Evolutionary conservation across 257 asterid species (phyloP), one percentile per base, ranked within the genome.

Genomic region (Phtheirospermum japonicum): DNA sequence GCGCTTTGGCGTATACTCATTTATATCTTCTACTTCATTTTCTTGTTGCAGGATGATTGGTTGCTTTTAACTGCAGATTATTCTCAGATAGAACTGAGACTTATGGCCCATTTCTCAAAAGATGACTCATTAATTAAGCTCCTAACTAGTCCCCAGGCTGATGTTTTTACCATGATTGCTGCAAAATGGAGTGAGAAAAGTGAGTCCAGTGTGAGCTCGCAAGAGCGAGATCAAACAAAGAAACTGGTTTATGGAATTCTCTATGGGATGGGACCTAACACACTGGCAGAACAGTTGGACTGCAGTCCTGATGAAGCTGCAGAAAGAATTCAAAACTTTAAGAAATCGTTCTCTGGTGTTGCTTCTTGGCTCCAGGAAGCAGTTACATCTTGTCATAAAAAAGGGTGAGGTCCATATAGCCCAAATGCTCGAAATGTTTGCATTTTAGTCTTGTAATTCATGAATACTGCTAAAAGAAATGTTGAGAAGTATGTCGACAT

Each of bases 61-160:
- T 71, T 89, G 67, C 88, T 89, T 59, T 42, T 92, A 65, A 82
- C 96, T 19, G 96, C 99, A 28, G 99, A 92, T 78, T 92, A 92
- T 75, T 92, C 91, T 70, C 97, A 92, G 75, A 92, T 92, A 76
- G 99, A 92, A 79, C 81, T 92, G 66, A 82, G 99, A 79, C 76
- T 92, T 67, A 89, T 92, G 97, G 99, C 97, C 55, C 99, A 92
- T 73, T 92, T 92, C 86, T 92, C 97, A 43, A 80, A 80, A 73
- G 99, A 92, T 76, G 51, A 75, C 67, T 80, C 85, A 7, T 77
- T 92, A 77, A 79, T 87, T 31, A 78, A 83, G 66, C 85, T 89
- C 62, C 83, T 92, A 59, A 76, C 78, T 51, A 65, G 72, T 67
- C 94, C 89, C 49, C 77, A 80, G 66, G 81, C 77, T 63, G 99